These are phyloP conservation scores for Alternaria sp. DNA, from an alignment of 2,329 filamentous ascomycete genomes.

Conservation along the genomic window DNA sequence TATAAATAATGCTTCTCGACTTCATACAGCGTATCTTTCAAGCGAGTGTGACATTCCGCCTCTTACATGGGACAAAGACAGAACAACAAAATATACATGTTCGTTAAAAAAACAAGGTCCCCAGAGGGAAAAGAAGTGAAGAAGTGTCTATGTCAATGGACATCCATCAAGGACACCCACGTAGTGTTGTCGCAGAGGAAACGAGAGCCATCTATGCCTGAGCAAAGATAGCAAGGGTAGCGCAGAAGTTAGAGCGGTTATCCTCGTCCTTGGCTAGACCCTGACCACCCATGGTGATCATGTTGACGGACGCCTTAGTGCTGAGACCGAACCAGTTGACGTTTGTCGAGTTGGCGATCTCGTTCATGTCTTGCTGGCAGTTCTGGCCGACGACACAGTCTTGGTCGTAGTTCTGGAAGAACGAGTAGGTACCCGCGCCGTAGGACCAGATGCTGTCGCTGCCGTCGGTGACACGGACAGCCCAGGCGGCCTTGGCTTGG, in stretches of 20 bases:
- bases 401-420: constrained; percentile 65
- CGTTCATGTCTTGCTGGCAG: constrained; percentile 60
- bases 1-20: constrained; percentile 17
- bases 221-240: constrained; percentile 52
- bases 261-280: constrained; percentile 50
- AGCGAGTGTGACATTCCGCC: constrained; percentile 19
- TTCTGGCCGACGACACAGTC: constrained; percentile 54
- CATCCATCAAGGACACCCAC: constrained; percentile 17
- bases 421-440: constrained; percentile 61
- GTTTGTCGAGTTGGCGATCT: constrained; percentile 51
- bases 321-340: constrained; percentile 56
- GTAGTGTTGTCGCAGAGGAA: background rate
- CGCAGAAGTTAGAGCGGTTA: constrained; percentile 58
- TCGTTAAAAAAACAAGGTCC: constrained; percentile 23
- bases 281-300: constrained; percentile 51
- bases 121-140: constrained; percentile 26
- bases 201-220: constrained; percentile 15
- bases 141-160: constrained; percentile 3
- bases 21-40: constrained; percentile 6
- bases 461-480: constrained; percentile 50
- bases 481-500: constrained; percentile 53
- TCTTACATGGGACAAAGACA: constrained; percentile 16
- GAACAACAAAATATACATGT: constrained; percentile 21
- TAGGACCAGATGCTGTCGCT: constrained; percentile 53
- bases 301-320: constrained; percentile 58